Base-by-base conservation (phyloP, 2,329 filamentous ascomycete genomes). In the Chrysoporthe deuterocubensis region DNA sequence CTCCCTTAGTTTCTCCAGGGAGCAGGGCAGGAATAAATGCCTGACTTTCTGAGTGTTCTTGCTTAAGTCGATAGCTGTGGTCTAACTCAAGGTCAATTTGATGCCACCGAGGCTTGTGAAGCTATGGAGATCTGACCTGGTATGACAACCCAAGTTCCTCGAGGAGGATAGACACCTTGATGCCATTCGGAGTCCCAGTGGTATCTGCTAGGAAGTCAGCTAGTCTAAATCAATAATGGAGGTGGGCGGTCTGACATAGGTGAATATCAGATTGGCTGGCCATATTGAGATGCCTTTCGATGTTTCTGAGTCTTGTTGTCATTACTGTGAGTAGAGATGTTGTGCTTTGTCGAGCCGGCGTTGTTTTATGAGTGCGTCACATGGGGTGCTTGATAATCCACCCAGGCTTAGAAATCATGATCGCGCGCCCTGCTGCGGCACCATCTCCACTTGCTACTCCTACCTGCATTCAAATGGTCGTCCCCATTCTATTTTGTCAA, bases 101-200 rank as follows among this genome's bases (percentile, higher is more conserved):
- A 44, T 14, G 8, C 26, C 16, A 44, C 7, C 13, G 37, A 44
- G 3, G n/a, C 8, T 8, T 11, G 14, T 40, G 43, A 34, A 2
- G 37, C 14, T 4, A 9, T 7, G 6, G 8, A 4, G 6, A 13
- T 52, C 69, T 59, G 42, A 89, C 87, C 80, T 93, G 89, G 82
- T 97, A 97, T n/a, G 90, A 87, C 52, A 96, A 81, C 72, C 90
- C 90, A 4, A 97, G 85, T 81, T 97, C 94, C 80, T 96, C 93
- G 18, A 97, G 82, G 11, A 92, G 85, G 72, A 97, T 97, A 67
- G 92, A 94, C 70, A 93, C 87, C 79, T 97, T 97, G 84, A 96
- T 91, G 71, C 94, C 93, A 80, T 97, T 97, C 58, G 94, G 93
- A 63, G 94, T 97, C 75, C 89, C 86, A 14, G 87, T 85, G 14